Conservation (phyloP, 371 early-diverging fungal genomes). For the Mucor velutinosus region DNA sequence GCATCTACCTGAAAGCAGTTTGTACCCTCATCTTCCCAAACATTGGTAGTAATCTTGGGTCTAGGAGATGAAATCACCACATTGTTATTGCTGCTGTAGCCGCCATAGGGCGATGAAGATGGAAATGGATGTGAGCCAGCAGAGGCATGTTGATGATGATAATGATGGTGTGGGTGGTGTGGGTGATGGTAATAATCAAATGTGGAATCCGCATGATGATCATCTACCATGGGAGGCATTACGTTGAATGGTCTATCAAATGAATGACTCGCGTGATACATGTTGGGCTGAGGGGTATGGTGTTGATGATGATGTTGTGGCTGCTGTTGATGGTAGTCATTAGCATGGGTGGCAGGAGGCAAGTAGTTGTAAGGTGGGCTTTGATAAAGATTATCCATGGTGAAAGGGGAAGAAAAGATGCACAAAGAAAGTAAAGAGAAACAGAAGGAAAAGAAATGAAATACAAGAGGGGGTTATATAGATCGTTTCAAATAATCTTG, state of each 20-base stretch:
- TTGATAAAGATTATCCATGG: slow-evolving; percentile 25
- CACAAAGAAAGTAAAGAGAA: slow-evolving; percentile 8
- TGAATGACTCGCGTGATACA: background rate
- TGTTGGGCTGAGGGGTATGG: slow-evolving; percentile 4
- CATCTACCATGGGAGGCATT: background rate
- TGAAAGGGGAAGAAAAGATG: background rate
- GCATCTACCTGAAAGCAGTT: slow-evolving; percentile 81
- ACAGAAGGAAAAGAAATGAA: slow-evolving; percentile 8
- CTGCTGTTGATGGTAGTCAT: slow-evolving; percentile 1
- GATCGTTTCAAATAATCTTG: slow-evolving; percentile 5
- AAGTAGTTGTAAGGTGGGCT: slow-evolving; percentile 1
- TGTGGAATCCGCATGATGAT: background rate
- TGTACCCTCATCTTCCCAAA: slow-evolving; percentile 86
- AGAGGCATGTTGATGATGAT: background rate
- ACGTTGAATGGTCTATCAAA: background rate
- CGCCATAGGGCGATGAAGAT: background rate
- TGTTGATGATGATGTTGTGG: slow-evolving; percentile 8
- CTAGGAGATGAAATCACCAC: slow-evolving; percentile 33
- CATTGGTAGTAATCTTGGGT: slow-evolving; percentile 71
- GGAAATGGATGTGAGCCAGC: background rate
- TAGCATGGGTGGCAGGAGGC: background rate
- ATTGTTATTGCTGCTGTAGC: background rate
- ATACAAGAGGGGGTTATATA: background rate
- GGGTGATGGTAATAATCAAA: background rate
- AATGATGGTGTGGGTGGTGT: background rate